Base-by-base conservation (phyloP, 306 rosid species). In the Medicago arabica region DNA sequence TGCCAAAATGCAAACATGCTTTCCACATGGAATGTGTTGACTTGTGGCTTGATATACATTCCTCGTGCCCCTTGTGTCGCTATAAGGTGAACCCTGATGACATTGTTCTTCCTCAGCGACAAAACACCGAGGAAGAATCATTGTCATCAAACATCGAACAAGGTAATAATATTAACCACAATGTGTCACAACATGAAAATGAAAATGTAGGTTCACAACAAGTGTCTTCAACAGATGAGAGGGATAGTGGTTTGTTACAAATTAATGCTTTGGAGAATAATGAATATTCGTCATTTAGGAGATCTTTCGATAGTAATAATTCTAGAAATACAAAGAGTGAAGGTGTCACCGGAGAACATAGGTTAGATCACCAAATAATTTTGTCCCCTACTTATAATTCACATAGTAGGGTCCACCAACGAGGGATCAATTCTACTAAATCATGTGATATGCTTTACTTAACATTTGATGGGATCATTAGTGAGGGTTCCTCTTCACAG, bases 61-160 rank as follows among this genome's bases (percentile, higher is more conserved):
- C 98, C 2, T 89, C 88, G 57, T 91, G 98, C 13, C 98, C 98
- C 23, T 88, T 93, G 15, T 93, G 98, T 75, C 78, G 97, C 67
- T 68, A 80, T 58, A 79, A 47, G 76, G 80, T 93, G 1, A 75
- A 85, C 28, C 28, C 78, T 0, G 78, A 76, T 8, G 67, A 60
- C 11, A 6, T 14, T 1, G 1, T 5, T 1, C 4, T 14, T 14
- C 18, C 17, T 60, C 43, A 5, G 2, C 39, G 14, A 23, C 19
- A 16, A 51, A 51, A 3, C 6, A 3, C 14, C 5, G 91, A 89
- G 18, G 68, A 36, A 16, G 14, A 3, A 10, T 9, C 53, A 5
- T 40, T 2, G 47, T 23, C 31, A 5, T 7, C 14, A 5, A 57
- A 71, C 46, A 44, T 31, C 2, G 43, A 38, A 54, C 8, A 7